Evolutionary conservation across 805 yeast genomes (phyloP).

Genomic region (Yamadazyma insecticola): DNA sequence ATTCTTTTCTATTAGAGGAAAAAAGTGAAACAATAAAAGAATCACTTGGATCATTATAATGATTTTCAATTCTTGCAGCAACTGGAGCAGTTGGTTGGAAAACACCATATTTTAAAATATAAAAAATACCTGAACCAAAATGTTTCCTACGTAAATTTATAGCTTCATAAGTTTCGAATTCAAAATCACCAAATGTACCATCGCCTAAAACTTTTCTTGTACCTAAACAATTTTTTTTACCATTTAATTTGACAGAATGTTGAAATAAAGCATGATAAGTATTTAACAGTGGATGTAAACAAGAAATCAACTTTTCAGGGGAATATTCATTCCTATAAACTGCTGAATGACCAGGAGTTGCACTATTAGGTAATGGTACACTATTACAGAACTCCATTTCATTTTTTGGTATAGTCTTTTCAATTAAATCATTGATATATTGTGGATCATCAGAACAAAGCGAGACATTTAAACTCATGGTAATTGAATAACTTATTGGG

Average conservation of each 20-base stretch:
- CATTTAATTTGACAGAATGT: conserved; percentile 32
- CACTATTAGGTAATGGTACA: conserved; percentile 14
- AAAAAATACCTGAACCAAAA: conserved; percentile 37
- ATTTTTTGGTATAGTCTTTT: background rate
- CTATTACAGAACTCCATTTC: conserved; percentile 4
- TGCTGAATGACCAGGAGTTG: conserved; percentile 20
- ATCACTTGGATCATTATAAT: conserved; percentile 12
- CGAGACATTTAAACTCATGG: too few relatives aligned
- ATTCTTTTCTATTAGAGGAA: conserved; percentile 58
- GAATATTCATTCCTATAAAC: conserved; percentile 24
- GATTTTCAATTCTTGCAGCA: conserved; percentile 17
- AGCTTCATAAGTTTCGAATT: conserved; percentile 20
- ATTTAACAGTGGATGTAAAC: conserved; percentile 39
- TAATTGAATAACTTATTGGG: too few relatives aligned
- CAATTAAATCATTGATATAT: conserved; percentile 6
- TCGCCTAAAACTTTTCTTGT: conserved; percentile 24
- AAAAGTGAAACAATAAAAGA: conserved; percentile 52
- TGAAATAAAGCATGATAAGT: conserved; percentile 45
- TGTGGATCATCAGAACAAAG: conserved; percentile 7
- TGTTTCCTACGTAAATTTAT: conserved; percentile 20
- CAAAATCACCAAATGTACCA: conserved; percentile 29
- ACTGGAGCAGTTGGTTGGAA: conserved; percentile 20
- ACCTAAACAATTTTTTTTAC: conserved; percentile 44
- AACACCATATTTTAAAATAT: conserved; percentile 28
- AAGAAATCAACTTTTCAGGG: conserved; percentile 21